These are phyloP conservation scores for Macrophomina tecta DNA, from an alignment of 2,329 filamentous ascomycete genomes.

Conservation along the genomic window DNA sequence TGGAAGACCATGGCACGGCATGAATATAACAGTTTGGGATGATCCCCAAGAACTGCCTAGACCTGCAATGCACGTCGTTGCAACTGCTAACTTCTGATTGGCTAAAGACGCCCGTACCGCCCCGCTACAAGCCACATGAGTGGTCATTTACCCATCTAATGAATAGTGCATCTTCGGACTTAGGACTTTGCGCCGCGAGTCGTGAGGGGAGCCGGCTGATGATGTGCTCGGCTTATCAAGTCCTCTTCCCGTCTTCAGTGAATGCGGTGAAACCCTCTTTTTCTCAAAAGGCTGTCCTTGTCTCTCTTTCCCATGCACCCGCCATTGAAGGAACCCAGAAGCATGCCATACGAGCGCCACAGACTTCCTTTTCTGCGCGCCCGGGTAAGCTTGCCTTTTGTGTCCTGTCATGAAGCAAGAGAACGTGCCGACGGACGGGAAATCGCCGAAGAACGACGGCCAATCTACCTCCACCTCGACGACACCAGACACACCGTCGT, in stretches of 20 bases:
- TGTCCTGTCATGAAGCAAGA: conserved; percentile 1
- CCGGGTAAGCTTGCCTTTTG: conserved; percentile 2
- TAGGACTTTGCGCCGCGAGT: conserved; percentile 14
- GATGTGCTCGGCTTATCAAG: conserved; percentile 14
- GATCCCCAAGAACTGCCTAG: neutral
- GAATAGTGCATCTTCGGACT: neutral
- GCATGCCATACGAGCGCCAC: neutral
- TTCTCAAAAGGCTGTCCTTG: neutral
- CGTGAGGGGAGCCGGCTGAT: conserved; percentile 18
- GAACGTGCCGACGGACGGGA: neutral
- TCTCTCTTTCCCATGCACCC: neutral
- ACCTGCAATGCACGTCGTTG: neutral
- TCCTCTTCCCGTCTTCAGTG: neutral
- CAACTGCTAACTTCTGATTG: neutral
- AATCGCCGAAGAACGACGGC: neutral
- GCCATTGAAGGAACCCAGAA: neutral
- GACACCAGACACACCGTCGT: neutral
- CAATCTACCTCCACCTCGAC: neutral
- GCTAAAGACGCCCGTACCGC: neutral
- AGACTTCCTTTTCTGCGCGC: neutral
- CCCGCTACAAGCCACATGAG: neutral
- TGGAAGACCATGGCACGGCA: neutral
- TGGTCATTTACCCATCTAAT: neutral
- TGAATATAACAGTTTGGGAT: neutral
- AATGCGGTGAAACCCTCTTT: neutral